phyloP scores from a whole-genome alignment of 78 protist genomes.

The Dictyostelium firmibasis region DNA sequence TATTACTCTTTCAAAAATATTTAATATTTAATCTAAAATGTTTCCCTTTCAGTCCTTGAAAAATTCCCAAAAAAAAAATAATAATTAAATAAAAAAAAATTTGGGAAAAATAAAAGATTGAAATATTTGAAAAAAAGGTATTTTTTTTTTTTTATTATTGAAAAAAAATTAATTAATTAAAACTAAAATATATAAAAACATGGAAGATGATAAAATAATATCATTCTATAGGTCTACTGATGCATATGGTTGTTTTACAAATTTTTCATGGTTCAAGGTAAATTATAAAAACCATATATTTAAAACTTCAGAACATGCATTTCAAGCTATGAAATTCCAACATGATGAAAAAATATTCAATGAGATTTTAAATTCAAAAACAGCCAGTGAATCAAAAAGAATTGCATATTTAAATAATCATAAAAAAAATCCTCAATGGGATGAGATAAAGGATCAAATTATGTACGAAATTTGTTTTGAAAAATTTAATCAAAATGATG shows the following conservation, averaged over 20 bases:
- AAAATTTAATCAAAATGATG: slow-evolving; percentile 35
- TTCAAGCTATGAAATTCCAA: slow-evolving; percentile 35
- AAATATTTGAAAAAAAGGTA: too few species aligned
- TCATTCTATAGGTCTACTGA: slow-evolving; percentile 24
- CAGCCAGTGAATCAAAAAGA: neutral
- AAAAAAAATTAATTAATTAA: too few species aligned
- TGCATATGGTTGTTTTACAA: slow-evolving; percentile 32
- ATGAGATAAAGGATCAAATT: slow-evolving; percentile 8
- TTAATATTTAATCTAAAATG: too few species aligned
- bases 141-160: too few species aligned
- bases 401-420: neutral
- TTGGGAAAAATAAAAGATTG: too few species aligned
- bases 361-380: neutral
- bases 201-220: neutral
- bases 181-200: neutral
- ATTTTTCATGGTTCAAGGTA: slow-evolving; percentile 11
- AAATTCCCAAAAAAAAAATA: too few species aligned
- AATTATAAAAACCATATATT: neutral
- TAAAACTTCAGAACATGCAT: slow-evolving; percentile 29
- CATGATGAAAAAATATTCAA: neutral
- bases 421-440: slow-evolving; percentile 28
- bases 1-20: too few species aligned
- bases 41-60: too few species aligned
- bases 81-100: too few species aligned
- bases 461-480: slow-evolving; percentile 47